Evolutionary conservation across 2,329 filamentous ascomycete species (phyloP).

Genomic region (Talaromyces marneffei): DNA sequence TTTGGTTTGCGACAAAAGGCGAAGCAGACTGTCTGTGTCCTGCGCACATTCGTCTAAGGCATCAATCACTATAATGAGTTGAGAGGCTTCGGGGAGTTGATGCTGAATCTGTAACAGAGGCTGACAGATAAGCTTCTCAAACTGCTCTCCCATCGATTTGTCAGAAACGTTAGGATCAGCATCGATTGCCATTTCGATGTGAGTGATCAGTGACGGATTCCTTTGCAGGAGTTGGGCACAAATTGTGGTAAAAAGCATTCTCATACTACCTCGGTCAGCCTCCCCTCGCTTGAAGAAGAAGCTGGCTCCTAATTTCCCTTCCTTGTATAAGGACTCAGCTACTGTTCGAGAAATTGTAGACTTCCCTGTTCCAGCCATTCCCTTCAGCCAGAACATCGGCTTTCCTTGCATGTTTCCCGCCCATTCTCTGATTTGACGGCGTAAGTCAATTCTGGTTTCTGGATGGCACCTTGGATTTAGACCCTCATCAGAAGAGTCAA

Average conservation of each 20-base stretch:
- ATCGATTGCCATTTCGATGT: slow-evolving; percentile 19
- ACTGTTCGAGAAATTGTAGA: background rate
- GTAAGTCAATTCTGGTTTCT: background rate
- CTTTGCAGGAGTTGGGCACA: slow-evolving; percentile 21
- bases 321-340: background rate
- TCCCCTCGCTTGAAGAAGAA: slow-evolving; percentile 4
- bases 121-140: slow-evolving; percentile 22
- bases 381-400: background rate
- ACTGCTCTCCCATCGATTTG: slow-evolving; percentile 25
- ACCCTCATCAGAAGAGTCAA: background rate
- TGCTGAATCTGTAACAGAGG: too few relatives aligned
- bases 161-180: slow-evolving; percentile 22
- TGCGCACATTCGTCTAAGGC: slow-evolving; percentile 26
- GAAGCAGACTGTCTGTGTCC: slow-evolving; percentile 23
- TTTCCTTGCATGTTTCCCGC: background rate
- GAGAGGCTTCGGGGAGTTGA: too few relatives aligned
- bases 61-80: slow-evolving; percentile 23
- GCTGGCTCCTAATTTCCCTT: background rate
- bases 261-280: background rate
- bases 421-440: background rate
- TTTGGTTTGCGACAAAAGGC: too few relatives aligned
- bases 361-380: background rate
- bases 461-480: slow-evolving; percentile 1
- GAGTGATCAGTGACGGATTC: slow-evolving; percentile 23
- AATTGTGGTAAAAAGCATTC: slow-evolving; percentile 18